Base-by-base conservation (phyloP, 1,284 basidiomycete genomes). In the Baeospora myosura region DNA sequence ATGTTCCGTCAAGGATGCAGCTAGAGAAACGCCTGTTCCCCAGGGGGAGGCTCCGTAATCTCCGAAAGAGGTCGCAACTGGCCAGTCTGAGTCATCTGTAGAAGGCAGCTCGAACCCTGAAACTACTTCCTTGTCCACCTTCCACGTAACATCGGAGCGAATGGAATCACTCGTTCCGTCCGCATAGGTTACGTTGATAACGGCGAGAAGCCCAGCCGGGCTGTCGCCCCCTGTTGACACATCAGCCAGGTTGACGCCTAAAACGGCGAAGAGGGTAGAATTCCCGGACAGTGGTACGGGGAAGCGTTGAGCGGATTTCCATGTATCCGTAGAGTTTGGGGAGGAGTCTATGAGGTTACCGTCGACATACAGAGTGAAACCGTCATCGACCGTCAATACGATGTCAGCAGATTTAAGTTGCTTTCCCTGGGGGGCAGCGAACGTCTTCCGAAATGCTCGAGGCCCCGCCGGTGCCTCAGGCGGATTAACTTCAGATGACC, bases 381-480 rank as follows among this genome's bases (percentile, higher is more conserved):
- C 44, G 39, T 62, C 49, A 44, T 62, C 60, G 7, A 49, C 56
- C 3, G 58, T 55, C 29, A 52, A 10, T 8, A 18, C 28, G 5
- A 60, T 48, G 3, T 38, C 40, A 0, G 55, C 54, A 16, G 43
- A 50, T 26, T 49, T 35, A 1, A 55, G 39, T 3, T 51, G 49
- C 43, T 60, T 59, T 2, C 57, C 57, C 6, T 31, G 30, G 0
- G 58, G 54, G 0, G 57, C 40, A 11, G 38, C 21, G 44, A 57
- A 56, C 1, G 54, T 54, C 38, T 54, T 55, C 23, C 59, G 54
- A 32, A 61, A 54, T 2, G 53, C 58, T 22, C 52, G 51, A 6
- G 50, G 38, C n/a, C 51, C 53, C 5, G 51, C 48, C 6, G 57
- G 55, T n/a, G 58, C 54, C 4, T 43, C 45, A 3, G 49, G 48